A percentile compares a stretch with the other conserved stretches of the same genome.
Evolutionary conservation across 1,284 basidiomycete species (phyloP).

Genomic region (Quambalaria eucalypti): DNA sequence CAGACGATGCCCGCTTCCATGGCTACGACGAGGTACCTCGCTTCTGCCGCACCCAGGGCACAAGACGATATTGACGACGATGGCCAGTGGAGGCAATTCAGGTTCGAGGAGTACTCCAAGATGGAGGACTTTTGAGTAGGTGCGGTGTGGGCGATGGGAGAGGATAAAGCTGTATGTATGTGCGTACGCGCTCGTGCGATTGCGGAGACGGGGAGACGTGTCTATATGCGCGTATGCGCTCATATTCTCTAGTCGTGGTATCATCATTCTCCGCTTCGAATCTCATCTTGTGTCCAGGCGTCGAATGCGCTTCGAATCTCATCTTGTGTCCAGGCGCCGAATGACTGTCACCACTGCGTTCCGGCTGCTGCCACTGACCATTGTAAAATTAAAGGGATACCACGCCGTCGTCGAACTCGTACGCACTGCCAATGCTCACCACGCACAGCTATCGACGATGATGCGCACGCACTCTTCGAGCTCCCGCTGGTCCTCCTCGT

Average conservation of each 20-base stretch:
- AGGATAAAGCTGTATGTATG: background rate
- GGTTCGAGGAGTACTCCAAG: background rate
- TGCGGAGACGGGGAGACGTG: background rate
- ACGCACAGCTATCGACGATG: conserved; percentile 22
- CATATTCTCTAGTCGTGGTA: background rate
- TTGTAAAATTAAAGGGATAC: too few relatives aligned
- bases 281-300: too few relatives aligned
- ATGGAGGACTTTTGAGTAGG: conserved; percentile 1
- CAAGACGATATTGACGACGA: background rate
- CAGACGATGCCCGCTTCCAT: background rate
- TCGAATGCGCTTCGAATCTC: too few relatives aligned
- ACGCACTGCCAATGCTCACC: conserved; percentile 7
- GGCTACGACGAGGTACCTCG: background rate
- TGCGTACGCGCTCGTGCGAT: background rate
- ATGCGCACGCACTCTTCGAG: conserved; percentile 37
- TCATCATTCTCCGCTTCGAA: background rate
- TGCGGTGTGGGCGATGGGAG: too few relatives aligned
- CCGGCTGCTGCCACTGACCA: too few relatives aligned
- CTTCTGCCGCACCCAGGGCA: background rate
- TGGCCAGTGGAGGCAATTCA: background rate
- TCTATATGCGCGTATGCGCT: background rate
- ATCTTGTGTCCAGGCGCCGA: too few relatives aligned
- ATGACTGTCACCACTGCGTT: too few relatives aligned
- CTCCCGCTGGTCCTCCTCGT: conserved; percentile 40
- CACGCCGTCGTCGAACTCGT: too few relatives aligned